Base-by-base conservation (phyloP, 1,139 yeast genomes). In the Saccharomycopsis phalli region DNA sequence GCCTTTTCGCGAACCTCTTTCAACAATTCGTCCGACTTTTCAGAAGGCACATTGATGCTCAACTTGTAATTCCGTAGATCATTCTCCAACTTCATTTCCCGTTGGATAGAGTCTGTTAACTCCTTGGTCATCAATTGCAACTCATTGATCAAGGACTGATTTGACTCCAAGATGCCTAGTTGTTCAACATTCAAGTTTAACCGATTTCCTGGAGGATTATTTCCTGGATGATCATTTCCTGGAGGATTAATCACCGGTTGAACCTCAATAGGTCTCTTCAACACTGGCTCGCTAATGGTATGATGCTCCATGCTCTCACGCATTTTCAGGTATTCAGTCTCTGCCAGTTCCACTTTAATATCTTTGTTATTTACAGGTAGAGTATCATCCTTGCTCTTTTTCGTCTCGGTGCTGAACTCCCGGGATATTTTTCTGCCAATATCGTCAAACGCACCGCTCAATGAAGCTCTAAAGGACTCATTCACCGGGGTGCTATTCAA, bases 101-200 rank as follows among this genome's bases (percentile, higher is more conserved):
- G 63, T 40, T 73, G 70, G 38, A 81, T 78, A 0, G 87, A 76
- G 18, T 75, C 71, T 0, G 87, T 88, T 38, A 81, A 63, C 53
- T 81, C 93, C 17, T 73, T 70, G 2, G 88, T 77, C 1, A 81
- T 78, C 27, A 79, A 55, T 47, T 78, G 80, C 37, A 81, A 59
- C 54, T 81, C 91, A 46, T 70, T 68, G 50, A 79, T 63, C 34
- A 81, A 58, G 26, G 69, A 71, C 38, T 66, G 68, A 47, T 76
- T 79, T 40, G 80, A 74, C 31, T 66, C 71, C 64, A 81, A 65
- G 3, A 80, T 62, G 2, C 78, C 76, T 47, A 78, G 56, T 49
- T 81, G 86, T 28, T 75, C 81, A 36, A 74, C 69, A 3, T 76
- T 65, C 42, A 79, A 68, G 3, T 52, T 53, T 27, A 64, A 48